These are phyloP conservation scores for Hysterium pulicare DNA, from an alignment of 2,329 filamentous ascomycete genomes.

Conservation along the genomic window DNA sequence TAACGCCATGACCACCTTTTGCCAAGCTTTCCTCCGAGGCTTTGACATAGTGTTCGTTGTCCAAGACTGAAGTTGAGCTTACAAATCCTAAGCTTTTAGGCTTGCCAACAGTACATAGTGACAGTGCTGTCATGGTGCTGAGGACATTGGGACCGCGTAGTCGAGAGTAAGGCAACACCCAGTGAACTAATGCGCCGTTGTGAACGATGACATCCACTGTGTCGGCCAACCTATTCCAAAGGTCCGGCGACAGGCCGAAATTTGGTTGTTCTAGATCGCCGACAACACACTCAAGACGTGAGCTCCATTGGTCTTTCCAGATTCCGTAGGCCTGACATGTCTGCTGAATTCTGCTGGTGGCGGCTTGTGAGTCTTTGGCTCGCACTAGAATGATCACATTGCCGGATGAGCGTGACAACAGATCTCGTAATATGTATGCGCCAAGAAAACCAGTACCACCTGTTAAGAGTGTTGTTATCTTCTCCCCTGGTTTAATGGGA, in stretches of 20 bases:
- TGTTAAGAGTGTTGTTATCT: constrained; percentile 72
- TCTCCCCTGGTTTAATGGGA: constrained; percentile 39
- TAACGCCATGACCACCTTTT: constrained; percentile 62
- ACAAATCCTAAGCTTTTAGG: constrained; percentile 80
- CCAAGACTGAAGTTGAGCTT: constrained; percentile 76
- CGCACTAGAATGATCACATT: constrained; percentile 75
- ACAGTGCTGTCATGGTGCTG: constrained; percentile 72
- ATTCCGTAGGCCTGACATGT: constrained; percentile 75
- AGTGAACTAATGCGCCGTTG: constrained; percentile 72
- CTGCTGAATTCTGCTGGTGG: constrained; percentile 61
- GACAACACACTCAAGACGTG: constrained; percentile 63
- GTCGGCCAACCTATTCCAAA: constrained; percentile 63
- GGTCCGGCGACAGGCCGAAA: constrained; percentile 65
- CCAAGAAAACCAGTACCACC: constrained; percentile 90
- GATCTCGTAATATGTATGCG: constrained; percentile 71
- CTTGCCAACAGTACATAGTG: constrained; percentile 71
- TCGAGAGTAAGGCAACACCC: constrained; percentile 73
- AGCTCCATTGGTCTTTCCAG: constrained; percentile 68
- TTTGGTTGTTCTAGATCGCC: constrained; percentile 71
- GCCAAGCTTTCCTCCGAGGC: constrained; percentile 63
- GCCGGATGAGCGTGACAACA: constrained; percentile 61
- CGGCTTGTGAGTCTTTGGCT: constrained; percentile 59
- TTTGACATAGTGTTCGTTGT: constrained; percentile 75
- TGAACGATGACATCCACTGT: constrained; percentile 69
- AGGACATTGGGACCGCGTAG: constrained; percentile 73